Percentiles rank a stretch among this genome's conserved stretches.
phyloP scores from a whole-genome alignment of 148 eudicot species.

The Dianthus caryophyllus region DNA sequence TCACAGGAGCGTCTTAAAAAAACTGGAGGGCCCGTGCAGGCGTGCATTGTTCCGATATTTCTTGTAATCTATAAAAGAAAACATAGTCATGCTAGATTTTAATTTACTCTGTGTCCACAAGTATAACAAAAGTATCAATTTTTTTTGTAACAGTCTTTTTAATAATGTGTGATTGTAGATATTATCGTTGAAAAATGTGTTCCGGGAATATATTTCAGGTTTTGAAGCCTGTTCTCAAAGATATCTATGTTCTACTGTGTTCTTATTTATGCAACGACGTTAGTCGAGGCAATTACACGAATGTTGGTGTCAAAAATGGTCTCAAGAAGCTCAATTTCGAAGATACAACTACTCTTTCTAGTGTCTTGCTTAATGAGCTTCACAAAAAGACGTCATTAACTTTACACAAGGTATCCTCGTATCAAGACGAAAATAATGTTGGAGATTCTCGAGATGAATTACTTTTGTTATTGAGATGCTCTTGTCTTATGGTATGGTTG shows the following conservation, averaged over 20 bases:
- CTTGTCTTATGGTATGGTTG: constrained; percentile 43
- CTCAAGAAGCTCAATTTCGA: constrained; percentile 28
- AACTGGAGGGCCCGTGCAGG: too few species aligned
- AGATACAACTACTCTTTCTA: constrained; percentile 35
- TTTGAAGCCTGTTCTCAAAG: constrained; percentile 39
- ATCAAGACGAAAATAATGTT: constrained; percentile 18
- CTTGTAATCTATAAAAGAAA: too few species aligned
- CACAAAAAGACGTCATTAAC: constrained; percentile 29
- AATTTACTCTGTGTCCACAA: too few species aligned
- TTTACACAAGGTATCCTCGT: constrained; percentile 18
- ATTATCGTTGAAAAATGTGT: too few species aligned
- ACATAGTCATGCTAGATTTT: too few species aligned
- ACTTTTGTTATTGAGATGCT: constrained; percentile 63
- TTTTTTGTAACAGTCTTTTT: too few species aligned
- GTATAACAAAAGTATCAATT: too few species aligned
- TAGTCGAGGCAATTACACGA: constrained; percentile 7
- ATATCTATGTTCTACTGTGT: constrained; percentile 36
- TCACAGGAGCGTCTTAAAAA: too few species aligned
- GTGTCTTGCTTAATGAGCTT: constrained; percentile 39
- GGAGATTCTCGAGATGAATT: constrained; percentile 33
- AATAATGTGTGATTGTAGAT: too few species aligned
- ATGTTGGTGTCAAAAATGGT: constrained; percentile 12
- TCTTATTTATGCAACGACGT: constrained; percentile 31
- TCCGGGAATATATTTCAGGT: constrained; percentile 27
- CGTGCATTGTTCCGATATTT: too few species aligned